Base-by-base conservation (phyloP, 805 yeast genomes). In the Metschnikowia colocasiae region DNA sequence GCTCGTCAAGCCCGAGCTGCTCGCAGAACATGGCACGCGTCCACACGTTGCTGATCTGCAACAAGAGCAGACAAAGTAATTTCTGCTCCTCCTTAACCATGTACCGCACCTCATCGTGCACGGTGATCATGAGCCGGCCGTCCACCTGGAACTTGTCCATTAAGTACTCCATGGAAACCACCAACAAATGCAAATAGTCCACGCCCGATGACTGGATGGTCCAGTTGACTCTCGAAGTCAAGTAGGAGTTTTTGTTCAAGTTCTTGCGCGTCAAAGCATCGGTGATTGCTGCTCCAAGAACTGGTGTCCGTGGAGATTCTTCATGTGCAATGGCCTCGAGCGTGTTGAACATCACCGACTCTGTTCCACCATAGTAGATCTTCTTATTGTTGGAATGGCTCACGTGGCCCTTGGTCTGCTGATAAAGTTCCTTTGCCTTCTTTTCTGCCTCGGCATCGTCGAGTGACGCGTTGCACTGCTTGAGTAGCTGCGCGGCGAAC, bases 141-240 rank as follows among this genome's bases (percentile, higher is more conserved):
- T 85, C 78, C 9, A 95, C 69, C 3, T 70, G 59, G 64, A 81
- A 92, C 51, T 74, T 76, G 33, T 79, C 74, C 34, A 79, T 72
- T 56, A 94, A 71, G 58, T 90, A 88, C 48, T 88, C 87, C 97
- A 95, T 91, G 0, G 96, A 80, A 4, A 89, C 79, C 41, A 92
- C 75, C 50, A 94, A 64, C 34, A 94, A 63, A 62, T 94, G 99
- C 44, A 94, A 72, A 60, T 95, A 94, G 63, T 94, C 99, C 16
- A 95, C 99, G 31, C 99, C 99, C 1, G 97, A 88, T 19, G 97
- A 88, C 64, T 94, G 99, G 61, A 94, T 94, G 0, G 97, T 88
- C 99, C 99, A 94, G 60, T 94, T 94, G 53, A 91, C 84, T 58
- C 99, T 69, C 1, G 97, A 89, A 0, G 99, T 94, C 54, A 94